Evolutionary conservation across 2,329 filamentous ascomycete species (phyloP), one percentile per base, ranked within the genome.

Genomic region (Hypoxylon sp.): DNA sequence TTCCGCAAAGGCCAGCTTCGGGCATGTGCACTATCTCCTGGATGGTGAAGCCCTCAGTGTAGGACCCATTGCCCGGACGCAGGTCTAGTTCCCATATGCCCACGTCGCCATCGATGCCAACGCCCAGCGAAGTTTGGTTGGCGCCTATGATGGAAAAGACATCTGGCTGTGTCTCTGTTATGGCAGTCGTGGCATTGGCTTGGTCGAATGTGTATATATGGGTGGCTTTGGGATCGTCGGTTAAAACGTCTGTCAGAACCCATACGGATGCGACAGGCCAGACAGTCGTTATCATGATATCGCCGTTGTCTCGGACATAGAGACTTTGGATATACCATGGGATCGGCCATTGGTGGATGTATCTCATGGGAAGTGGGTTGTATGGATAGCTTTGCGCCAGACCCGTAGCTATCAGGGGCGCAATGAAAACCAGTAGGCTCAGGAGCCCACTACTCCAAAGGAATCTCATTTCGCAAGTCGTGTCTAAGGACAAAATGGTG

Each of bases 1-100:
- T 55, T 17, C 51, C 51, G 22, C 51, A 55, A 20, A 55, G 51
- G 11, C 51, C 51, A n/a, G 51, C 51, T 55, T 55, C 51, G 20
- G 33, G 10, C 51, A 55, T 42, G 22, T 42, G 51, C 4, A 55
- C 40, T 17, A 55, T 55, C 35, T 55, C 51, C 22, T 55, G 35
- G 35, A 55, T 42, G 22, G 51, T 42, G 22, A 55, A 55, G 5
- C 51, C 51, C 17, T 55, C 51, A 30, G 51, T 55, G 35, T 55
- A 55, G 13, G 51, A 55, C 3, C 51, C 51, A 22, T 55, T 55
- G 22, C 51, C 51, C 13, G 51, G 51, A 30, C 51, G 51, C n/a
- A 55, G 35, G 30, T 55, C 51, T 1, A 55, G 33, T 20, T 55
- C 51, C 20, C 20, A 55, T 30, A 55, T 55, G 51, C 51, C 40